Base-by-base conservation (phyloP, 2,329 filamentous ascomycete species). In the Dendrostoma leiphaemia region DNA sequence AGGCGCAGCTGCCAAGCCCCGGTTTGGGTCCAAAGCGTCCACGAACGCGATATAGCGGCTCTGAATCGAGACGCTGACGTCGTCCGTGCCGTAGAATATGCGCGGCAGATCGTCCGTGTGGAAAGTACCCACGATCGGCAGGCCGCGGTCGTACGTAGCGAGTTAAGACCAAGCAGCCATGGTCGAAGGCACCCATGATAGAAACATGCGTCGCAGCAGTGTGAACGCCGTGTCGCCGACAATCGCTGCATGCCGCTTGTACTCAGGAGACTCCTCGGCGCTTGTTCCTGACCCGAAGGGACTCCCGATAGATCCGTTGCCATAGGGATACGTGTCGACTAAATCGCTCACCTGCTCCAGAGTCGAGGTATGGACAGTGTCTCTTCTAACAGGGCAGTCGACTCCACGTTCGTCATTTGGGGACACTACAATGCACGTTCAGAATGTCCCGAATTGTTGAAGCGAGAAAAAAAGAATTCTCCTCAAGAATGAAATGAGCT, bases 191-290 rank as follows among this genome's bases (percentile, higher is more conserved):
- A 77, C 65, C 2, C 66, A 59, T 21, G 72, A 64, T 23, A 88
- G 74, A 61, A 84, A 80, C 1, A 73, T 57, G 2, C 52, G 60
- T 6, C 43, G 37, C 41, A 48, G 31, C 3, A 68, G 62, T 4
- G 62, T 67, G 68, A 88, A 88, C 0, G 76, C 78, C 0, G 84
- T 58, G 61, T 88, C 85, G 15, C 85, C 85, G 0, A 86, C 67
- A 8, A 88, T 76, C 26, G 85, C 83, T 1, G 82, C 78, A 0
- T 86, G 65, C 12, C 82, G 79, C 65, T 88, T 88, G 72, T 79
- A 87, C 61, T 86, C 78, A 0, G 84, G 82, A 61, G 85, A 87
- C 65, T 79, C 77, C 63, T 85, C 81, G 67, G 87, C 83, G 10
- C 10, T 40, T 12, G 37, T 40, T 9, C 37, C 37, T 23, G 37